Evolutionary conservation across 1,139 yeast genomes (phyloP).

Genomic region (Wickerhamiella pararugosa): DNA sequence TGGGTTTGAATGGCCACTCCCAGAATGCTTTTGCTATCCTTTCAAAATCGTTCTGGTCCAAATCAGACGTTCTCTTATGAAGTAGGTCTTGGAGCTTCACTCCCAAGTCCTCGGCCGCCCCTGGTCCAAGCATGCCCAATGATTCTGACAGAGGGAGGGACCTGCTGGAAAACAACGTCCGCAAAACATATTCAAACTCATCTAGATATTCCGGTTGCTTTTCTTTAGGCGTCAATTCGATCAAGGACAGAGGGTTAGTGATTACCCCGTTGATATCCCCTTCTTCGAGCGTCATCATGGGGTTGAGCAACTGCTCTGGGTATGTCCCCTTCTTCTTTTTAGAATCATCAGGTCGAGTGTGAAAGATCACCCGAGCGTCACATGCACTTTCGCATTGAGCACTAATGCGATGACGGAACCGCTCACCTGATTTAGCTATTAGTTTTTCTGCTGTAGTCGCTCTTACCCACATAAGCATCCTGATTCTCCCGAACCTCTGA

Average conservation of each 20-base stretch:
- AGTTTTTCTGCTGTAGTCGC: slow-evolving; percentile 47
- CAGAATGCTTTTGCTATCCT: slow-evolving; percentile 38
- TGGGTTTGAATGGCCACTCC: slow-evolving; percentile 83
- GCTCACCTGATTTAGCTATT: slow-evolving; percentile 34
- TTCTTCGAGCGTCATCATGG: slow-evolving; percentile 8
- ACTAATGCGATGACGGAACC: slow-evolving; percentile 40
- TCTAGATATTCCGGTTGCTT: slow-evolving; percentile 30
- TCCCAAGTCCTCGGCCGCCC: slow-evolving; percentile 51
- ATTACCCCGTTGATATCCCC: slow-evolving; percentile 8
- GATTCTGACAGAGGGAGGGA: slow-evolving; percentile 36
- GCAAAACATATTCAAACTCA: slow-evolving; percentile 51
- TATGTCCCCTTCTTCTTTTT: slow-evolving; percentile 6
- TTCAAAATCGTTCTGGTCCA: slow-evolving; percentile 41
- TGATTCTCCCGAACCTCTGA: slow-evolving; percentile 55
- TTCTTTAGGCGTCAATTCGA: slow-evolving; percentile 46
- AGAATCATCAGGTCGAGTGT: not conserved
- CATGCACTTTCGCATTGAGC: slow-evolving; percentile 47
- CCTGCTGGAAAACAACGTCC: slow-evolving; percentile 43
- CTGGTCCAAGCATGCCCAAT: slow-evolving; percentile 56
- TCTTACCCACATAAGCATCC: slow-evolving; percentile 51
- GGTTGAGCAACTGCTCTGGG: slow-evolving; percentile 10
- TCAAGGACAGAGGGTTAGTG: slow-evolving; percentile 24
- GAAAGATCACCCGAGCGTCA: slow-evolving; percentile 26
- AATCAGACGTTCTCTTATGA: slow-evolving; percentile 33
- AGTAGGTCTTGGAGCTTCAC: slow-evolving; percentile 30